Conservation (phyloP, 345 rosid genomes). For the Limnanthes douglasii region DNA sequence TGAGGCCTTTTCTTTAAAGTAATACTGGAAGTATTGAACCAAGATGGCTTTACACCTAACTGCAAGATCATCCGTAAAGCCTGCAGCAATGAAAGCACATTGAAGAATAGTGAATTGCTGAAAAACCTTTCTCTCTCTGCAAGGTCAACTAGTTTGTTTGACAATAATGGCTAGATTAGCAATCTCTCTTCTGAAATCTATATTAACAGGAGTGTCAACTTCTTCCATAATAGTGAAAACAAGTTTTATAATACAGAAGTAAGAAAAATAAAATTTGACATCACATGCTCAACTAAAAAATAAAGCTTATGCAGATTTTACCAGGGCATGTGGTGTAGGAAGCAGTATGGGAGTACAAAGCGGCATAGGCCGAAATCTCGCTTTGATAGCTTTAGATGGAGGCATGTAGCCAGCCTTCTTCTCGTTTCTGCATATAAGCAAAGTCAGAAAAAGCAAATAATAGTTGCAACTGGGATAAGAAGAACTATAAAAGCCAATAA, state of each 20-base stretch:
- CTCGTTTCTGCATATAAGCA: conserved; percentile 39
- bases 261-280: conserved; percentile 4
- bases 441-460: conserved; percentile 5
- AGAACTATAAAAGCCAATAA: conserved; percentile 5
- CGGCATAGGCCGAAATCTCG: conserved; percentile 95
- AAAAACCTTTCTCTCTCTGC: conserved; percentile 5
- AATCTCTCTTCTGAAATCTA: too few species aligned
- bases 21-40: conserved; percentile 83
- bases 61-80: conserved; percentile 94
- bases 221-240: too few species aligned
- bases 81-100: conserved; percentile 24
- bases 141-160: too few species aligned
- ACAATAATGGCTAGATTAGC: too few species aligned
- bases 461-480: conserved; percentile 4
- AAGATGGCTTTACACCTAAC: conserved; percentile 87
- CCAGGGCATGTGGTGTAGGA: conserved; percentile 92
- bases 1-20: conserved; percentile 62
- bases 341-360: conserved; percentile 71
- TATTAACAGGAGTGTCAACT: too few species aligned
- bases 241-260: conserved; percentile 6
- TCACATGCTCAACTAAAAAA: conserved; percentile 4
- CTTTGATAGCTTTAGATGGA: conserved; percentile 38
- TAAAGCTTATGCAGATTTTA: conserved; percentile 13
- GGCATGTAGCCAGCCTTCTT: conserved; percentile 34
- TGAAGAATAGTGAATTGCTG: conserved; percentile 2